Evolutionary conservation across 1,284 basidiomycete genomes (phyloP), one percentile per base, ranked within the genome.

Genomic region (Omphalotus olearius): DNA sequence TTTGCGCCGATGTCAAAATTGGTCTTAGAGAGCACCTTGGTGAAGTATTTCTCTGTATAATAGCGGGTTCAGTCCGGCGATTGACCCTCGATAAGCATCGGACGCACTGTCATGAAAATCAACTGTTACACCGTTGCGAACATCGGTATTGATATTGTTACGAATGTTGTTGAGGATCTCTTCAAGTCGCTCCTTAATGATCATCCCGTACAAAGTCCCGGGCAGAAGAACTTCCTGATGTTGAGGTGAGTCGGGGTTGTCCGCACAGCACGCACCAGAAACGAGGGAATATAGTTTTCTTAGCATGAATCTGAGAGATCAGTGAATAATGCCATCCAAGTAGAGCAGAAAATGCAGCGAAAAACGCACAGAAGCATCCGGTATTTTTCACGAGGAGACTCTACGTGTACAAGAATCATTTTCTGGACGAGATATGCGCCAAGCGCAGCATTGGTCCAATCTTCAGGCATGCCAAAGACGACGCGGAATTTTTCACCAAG

Each of bases 171-270:
- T 87, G 47, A 98, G 71, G 16, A 85, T 86, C 68, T 98, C 97
- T 61, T 98, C 96, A 55, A 99, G 77, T 56, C 93, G 85, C 70
- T 99, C 97, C 71, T 98, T 98, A 74, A 99, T 90, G 64, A 99
- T 98, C 88, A 97, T 97, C 47, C 87, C 90, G 67, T 98, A 98
- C 25, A 99, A 70, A 60, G 80, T 86, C 30, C 97, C 97, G 1
- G 97, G 96, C 37, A 99, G 83, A 13, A 99, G 81, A 42, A 98
- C 93, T 66, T 99, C 97, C 68, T 99, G 97, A 65, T 98, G 93
- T 68, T 99, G 96, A 50, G 95, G 94, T 14, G 96, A 99, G 76
- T 99, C 97, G 11, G 97, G 95, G 65, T 99, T 99, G 73, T 99
- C 97, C 50, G 89, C 80, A 63, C 91, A 92, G 62, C 92, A 96